phyloP scores from a whole-genome alignment of 768 basidiomycete species.

The Leccinum truebloodii region DNA sequence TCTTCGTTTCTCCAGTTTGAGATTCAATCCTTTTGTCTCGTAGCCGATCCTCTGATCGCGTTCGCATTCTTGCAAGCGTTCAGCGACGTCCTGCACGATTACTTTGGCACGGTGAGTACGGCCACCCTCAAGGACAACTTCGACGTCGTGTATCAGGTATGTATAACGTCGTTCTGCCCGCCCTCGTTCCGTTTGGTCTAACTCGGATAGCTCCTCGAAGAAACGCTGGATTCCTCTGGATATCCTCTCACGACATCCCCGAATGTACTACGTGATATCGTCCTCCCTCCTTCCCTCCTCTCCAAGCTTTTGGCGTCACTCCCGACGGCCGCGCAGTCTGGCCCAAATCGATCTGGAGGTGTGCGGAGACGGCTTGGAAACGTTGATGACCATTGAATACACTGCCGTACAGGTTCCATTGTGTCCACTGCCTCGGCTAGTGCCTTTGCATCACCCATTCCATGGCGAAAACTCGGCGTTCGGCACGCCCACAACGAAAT shows the following conservation, averaged over 20 bases:
- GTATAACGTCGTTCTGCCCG: conserved; percentile 14
- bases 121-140: conserved; percentile 86
- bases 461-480: conserved; percentile 87
- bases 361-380: background rate
- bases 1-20: background rate
- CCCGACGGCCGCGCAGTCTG: conserved; percentile 27
- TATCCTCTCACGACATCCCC: conserved; percentile 90
- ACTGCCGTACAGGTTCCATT: conserved; percentile 19
- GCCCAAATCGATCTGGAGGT: conserved; percentile 32
- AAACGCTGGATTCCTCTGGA: conserved; percentile 90
- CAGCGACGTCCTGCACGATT: conserved; percentile 79
- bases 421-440: conserved; percentile 41
- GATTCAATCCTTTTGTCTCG: background rate
- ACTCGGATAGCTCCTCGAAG: conserved; percentile 74
- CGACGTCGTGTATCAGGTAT: conserved; percentile 91
- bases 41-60: conserved; percentile 88
- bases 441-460: conserved; percentile 86
- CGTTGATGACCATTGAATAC: background rate
- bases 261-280: conserved; percentile 90
- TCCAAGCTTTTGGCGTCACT: conserved; percentile 59
- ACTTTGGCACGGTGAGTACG: conserved; percentile 83
- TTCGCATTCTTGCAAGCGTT: conserved; percentile 90
- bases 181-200: background rate
- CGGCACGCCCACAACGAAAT: conserved; percentile 89
- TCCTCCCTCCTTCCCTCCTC: conserved; percentile 86